Evolutionary conservation across 2,329 filamentous ascomycete genomes (phyloP).

Genomic region (Pseudogymnoascus sp.): DNA sequence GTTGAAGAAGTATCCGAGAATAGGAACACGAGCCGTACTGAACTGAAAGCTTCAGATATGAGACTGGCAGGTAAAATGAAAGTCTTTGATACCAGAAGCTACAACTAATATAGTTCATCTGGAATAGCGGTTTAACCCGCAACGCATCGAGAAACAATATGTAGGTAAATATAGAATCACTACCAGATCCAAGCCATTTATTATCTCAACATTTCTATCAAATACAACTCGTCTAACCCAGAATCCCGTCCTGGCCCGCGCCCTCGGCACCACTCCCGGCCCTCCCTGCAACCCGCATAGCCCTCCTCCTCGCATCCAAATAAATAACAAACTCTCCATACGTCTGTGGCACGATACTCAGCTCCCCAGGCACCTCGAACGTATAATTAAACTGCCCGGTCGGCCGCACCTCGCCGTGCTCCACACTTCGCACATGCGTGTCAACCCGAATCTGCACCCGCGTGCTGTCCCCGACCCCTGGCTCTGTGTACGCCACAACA

Average conservation of each 20-base stretch:
- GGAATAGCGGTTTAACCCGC: background rate
- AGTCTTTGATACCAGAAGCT: too few relatives aligned
- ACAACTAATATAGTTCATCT: background rate
- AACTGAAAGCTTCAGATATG: too few relatives aligned
- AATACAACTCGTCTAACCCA: background rate
- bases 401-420: conserved; percentile 60
- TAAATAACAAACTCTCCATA: conserved; percentile 35
- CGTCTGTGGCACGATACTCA: conserved; percentile 55
- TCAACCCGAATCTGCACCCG: conserved; percentile 63
- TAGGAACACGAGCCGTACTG: too few relatives aligned
- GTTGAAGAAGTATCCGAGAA: too few relatives aligned
- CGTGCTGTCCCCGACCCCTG: conserved; percentile 33
- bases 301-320: conserved; percentile 33
- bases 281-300: conserved; percentile 15
- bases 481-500: conserved; percentile 60
- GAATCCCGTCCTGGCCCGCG: background rate
- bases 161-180: background rate
- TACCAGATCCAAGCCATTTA: background rate
- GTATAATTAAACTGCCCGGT: conserved; percentile 70
- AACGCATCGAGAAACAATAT: background rate
- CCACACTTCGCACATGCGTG: conserved; percentile 61
- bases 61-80: too few relatives aligned
- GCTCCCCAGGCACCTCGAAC: conserved; percentile 57
- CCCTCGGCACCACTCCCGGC: conserved; percentile 11
- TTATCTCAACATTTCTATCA: background rate